Base-by-base conservation (phyloP, 371 early-diverging fungal species). In the Gilbertella persicaria region DNA sequence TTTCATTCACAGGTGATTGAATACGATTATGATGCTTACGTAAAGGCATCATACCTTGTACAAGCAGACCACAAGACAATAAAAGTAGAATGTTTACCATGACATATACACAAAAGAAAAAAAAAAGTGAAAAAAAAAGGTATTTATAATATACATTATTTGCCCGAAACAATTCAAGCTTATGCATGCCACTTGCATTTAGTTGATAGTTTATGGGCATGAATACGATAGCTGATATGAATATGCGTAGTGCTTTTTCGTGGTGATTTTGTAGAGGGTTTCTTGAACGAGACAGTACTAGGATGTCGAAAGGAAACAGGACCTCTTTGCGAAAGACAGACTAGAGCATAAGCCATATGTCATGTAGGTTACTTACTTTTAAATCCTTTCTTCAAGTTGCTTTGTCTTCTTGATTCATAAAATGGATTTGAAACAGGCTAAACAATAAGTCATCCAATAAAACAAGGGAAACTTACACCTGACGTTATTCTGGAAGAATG, bases 161-260 rank as follows among this genome's bases (percentile, higher is more conserved):
- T n/a, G 24, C 28, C 50, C 41, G 41, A 50, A 33, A 50, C 50
- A 41, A 16, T 0, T 28, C n/a, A 44, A 19, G 25, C 24, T 42
- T 50, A 29, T 50, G 24, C 48, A 49, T 36, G 40, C 30, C 10
- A 19, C 14, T 4, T 16, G n/a, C 21, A 13, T 35, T 36, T 36
- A 24, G 36, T 43, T 33, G 52, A 33, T 50, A 50, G 23, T 40
- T 45, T 23, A 29, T 62, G 62, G n/a, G 57, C 56, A 52, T 56
- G 51, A 38, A 62, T 62, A 19, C 51, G 51, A 26, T 62, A 62
- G 26, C 62, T 62, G 9, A 62, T 55, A 24, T 56, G 62, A 19
- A 62, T 47, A 38, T 62, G 62, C 21, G 38, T 46, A 12, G 56
- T 46, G 24, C 30, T 62, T 43, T 44, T 33, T 47, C 46, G n/a